Evolutionary conservation across 495 filamentous ascomycete genomes (phyloP).

Genomic region (Aspergillus mulundensis): DNA sequence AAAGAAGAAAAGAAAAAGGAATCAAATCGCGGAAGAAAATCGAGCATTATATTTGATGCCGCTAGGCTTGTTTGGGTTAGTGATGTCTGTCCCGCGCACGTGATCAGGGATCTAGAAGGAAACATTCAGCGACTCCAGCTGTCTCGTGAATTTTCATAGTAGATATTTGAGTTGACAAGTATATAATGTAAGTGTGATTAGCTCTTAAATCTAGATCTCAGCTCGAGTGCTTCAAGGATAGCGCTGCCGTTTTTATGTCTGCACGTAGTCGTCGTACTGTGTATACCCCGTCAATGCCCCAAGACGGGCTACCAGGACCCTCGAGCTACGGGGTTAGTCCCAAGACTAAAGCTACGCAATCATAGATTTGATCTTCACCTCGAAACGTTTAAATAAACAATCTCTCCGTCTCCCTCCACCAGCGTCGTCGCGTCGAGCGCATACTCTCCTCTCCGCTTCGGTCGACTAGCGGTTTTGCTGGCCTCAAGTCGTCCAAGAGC

Average conservation of each 20-base stretch:
- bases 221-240: neutral
- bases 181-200: neutral
- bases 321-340: neutral
- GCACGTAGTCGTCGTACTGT: neutral
- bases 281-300: neutral
- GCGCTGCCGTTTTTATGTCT: neutral
- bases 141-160: too few species aligned
- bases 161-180: neutral
- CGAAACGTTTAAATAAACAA: neutral
- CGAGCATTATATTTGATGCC: slow-evolving; percentile 22
- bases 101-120: neutral
- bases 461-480: slow-evolving; percentile 22
- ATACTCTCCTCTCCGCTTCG: neutral
- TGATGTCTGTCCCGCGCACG: neutral
- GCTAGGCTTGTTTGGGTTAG: slow-evolving; percentile 32
- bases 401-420: neutral
- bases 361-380: neutral
- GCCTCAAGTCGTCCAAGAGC: slow-evolving; percentile 17
- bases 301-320: neutral
- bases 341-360: neutral
- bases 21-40: slow-evolving; percentile 26
- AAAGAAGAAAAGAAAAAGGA: slow-evolving; percentile 36
- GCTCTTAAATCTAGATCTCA: neutral
- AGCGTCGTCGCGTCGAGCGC: neutral
- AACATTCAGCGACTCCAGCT: too few species aligned